Base-by-base conservation (phyloP, 2,329 filamentous ascomycete species). In the Hypoxylon sp. region DNA sequence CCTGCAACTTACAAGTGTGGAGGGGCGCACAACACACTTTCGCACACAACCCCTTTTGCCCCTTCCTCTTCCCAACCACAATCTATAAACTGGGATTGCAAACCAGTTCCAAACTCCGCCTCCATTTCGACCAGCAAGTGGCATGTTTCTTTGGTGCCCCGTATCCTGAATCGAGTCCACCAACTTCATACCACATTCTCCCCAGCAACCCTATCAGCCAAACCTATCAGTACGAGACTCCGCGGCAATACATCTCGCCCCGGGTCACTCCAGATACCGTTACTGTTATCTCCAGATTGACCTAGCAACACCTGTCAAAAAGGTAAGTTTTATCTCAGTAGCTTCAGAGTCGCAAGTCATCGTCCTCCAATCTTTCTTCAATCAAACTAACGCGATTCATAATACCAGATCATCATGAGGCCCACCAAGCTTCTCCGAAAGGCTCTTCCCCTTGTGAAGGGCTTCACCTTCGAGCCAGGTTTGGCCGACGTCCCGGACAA, bases 381-480 rank as follows among this genome's bases (percentile, higher is more conserved):
- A 45, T 13, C 14, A 30, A 32, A 10, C n/a, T 7, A 32, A 14
- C 19, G 10, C 21, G 30, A 30, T 2, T 17, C n/a, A 13, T 25
- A 38, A 30, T 30, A 5, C 14, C 6, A 55, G 23, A 6, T 10
- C 30, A 51, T 21, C 17, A 63, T 59, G 57, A 36, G 25, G 13
- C 13, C 30, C 3, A 7, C 32, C 10, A 14, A 45, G 21, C 2
- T 51, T 32, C 38, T 66, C 2, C 32, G 38, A 51, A 19, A 30
- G 17, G 56, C 23, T 21, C 25, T 59, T 11, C 17, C 9, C 1
- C 36, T 48, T 13, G 11, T 64, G 3, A 34, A 49, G 2, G 67
- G 63, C 25, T 50, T 69, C 3, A 46, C 14, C 13, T 70, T 70
- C 36, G 41, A 62, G 48, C 45, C 48, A 3, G 11, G 46, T 3